Base-by-base conservation (phyloP, 139 green algal genomes). In the Tetradesmus obliquus region DNA sequence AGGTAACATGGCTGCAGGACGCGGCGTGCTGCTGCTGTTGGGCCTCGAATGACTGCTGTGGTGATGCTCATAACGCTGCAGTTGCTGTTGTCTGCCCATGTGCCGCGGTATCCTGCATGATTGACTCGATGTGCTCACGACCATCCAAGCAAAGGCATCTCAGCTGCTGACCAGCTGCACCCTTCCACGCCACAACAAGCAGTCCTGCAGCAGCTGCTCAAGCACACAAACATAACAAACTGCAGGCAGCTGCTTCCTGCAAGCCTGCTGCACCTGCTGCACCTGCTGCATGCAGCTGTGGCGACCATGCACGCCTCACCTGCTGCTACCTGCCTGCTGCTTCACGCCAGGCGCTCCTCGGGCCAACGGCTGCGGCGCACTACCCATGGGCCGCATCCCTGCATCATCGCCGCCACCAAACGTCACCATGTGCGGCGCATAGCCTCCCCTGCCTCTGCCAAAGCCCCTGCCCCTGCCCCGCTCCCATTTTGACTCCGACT, bases 401-500 rank as follows among this genome's bases (percentile, higher is more conserved):
- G 6, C n/a, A 22, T 90, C 71, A 22, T 84, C 86, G 5, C 71
- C 86, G 17, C 86, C 86, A 57, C 86, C 86, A 83, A 90, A 90
- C 20, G 71, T 83, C 15, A 90, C 86, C 45, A 22, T 53, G 83
- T 58, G 53, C 5, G 22, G 55, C 10, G 17, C 55, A 24, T 58
- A 22, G 20, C 22, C 9, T 5, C 88, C 79, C 13, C 80, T 45
- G 17, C 88, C 88, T 5, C 87, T 10, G 0, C 74, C 87, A 51
- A 86, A 91, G 45, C 55, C 88, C 20, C 79, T 54, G 60, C 88
- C 88, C 15, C 88, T 82, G 22, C 72, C 74, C 17, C 88, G 57
- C 79, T 83, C 55, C 88, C 88, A 86, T 79, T 80, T 87, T 19
- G 88, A 86, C 60, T 92, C 88, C 32, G 80, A 72, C 60, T 92